A percentile compares a stretch with the other conserved stretches of the same genome.
These are phyloP conservation scores for Dactylellina drechsleri DNA, from an alignment of 2,329 filamentous ascomycete genomes.

Conservation along the genomic window DNA sequence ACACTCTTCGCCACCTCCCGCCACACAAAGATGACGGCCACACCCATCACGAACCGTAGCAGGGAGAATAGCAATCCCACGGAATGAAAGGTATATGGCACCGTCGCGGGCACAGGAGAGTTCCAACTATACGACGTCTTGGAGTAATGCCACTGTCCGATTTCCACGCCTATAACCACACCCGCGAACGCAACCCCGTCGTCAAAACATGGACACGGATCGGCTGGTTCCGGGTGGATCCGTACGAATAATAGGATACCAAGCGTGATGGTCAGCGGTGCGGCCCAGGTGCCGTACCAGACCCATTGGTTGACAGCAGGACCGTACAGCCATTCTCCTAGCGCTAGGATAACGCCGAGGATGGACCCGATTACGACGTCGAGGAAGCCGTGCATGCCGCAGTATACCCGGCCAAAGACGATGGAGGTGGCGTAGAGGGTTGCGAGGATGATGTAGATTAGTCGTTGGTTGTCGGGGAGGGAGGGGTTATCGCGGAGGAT, in stretches of 20 bases:
- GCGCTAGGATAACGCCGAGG: conserved; percentile 74
- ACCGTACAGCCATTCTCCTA: conserved; percentile 68
- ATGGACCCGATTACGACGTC: conserved; percentile 85
- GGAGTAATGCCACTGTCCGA: conserved; percentile 84
- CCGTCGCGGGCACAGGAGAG: conserved; percentile 68
- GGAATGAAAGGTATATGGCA: conserved; percentile 73
- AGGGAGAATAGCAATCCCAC: conserved; percentile 74
- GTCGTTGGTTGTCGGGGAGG: conserved; percentile 68
- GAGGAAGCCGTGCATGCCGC: conserved; percentile 97
- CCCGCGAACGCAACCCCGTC: conserved; percentile 94
- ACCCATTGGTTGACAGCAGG: conserved; percentile 59
- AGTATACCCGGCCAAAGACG: conserved; percentile 89
- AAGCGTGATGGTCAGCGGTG: conserved; percentile 51
- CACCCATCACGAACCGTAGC: conserved; percentile 72
- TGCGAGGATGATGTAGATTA: conserved; percentile 73
- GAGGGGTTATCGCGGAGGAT: conserved; percentile 71
- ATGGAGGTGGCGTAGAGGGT: conserved; percentile 92
- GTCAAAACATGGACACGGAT: conserved; percentile 96
- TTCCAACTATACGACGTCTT: conserved; percentile 68
- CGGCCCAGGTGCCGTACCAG: conserved; percentile 56
- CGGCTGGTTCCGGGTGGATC: conserved; percentile 92
- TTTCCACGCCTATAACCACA: conserved; percentile 83
- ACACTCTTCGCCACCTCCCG: conserved; percentile 87
- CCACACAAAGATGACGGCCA: conserved; percentile 87
- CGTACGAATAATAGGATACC: conserved; percentile 70